Base-by-base conservation (phyloP, 208 protist genomes). In the Kentomonas sorsogonicus region DNA sequence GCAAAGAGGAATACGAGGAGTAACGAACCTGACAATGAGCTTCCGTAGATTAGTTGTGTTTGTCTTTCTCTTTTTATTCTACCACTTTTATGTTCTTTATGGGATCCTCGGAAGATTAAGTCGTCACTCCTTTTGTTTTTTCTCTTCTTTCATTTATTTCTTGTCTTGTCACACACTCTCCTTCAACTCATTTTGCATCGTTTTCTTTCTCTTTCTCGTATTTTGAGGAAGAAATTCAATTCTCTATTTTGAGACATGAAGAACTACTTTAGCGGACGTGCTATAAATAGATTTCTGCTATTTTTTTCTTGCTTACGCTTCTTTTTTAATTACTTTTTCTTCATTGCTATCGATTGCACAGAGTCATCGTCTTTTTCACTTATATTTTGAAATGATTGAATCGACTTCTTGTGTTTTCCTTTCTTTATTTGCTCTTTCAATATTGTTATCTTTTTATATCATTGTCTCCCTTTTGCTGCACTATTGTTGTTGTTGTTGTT, bases 51-150 rank as follows among this genome's bases (percentile, higher is more conserved):
- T 18, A 27, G n/a, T n/a, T n/a, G n/a, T n/a, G n/a, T n/a, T n/a
- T n/a, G n/a, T n/a, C n/a, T n/a, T n/a, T n/a, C 27, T 51, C 27
- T 51, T 18, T 51, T 51, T 51, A 2, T 51, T 16, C 15, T 26
- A 16, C 15, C 18, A 16, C 18, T 16, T 16, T 51, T 26, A 29
- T 16, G 3, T 41, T 41, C 18, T 4, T 18, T 4, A 22, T 41
- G 11, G 4, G 18, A 41, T 41, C 4, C 11, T 41, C 11, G 2
- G 11, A 41, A 41, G 11, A 41, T n/a, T 4, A n/a, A n/a, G n/a
- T n/a, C n/a, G n/a, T n/a, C n/a, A n/a, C n/a, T n/a, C n/a, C n/a
- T n/a, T n/a, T n/a, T n/a, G n/a, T n/a, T n/a, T n/a, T 41, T 41
- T 41, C 18, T 41, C 18, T 41, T n/a, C 4, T 41, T 41, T 18